A percentile compares a stretch with the other conserved stretches of the same genome.
phyloP scores from a whole-genome alignment of 805 yeast genomes.

The Teunomyces atbi region DNA sequence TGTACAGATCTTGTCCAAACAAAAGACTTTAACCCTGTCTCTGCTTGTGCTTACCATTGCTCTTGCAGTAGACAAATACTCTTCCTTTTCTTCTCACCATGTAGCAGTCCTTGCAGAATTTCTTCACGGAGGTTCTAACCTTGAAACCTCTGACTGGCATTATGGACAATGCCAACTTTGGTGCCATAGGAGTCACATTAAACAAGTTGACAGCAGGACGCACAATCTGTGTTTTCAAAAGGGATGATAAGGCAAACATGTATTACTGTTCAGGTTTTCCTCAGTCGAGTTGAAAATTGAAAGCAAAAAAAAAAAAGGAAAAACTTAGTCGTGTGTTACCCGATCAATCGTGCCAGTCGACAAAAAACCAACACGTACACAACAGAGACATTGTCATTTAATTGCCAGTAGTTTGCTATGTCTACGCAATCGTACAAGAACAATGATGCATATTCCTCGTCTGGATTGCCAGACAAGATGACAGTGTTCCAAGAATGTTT shows the following conservation, averaged over 20 bases:
- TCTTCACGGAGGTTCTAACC: slow-evolving; percentile 89
- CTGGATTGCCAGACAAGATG: slow-evolving; percentile 87
- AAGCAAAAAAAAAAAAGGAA: not conserved
- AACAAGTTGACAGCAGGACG: slow-evolving; percentile 9
- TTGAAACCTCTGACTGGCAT: slow-evolving; percentile 50
- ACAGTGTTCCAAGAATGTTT: slow-evolving; percentile 94
- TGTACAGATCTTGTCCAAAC: not conserved
- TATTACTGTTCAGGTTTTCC: too few species aligned
- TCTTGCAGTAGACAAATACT: slow-evolving; percentile 88
- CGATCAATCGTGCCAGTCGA: slow-evolving; percentile 4
- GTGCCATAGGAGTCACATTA: slow-evolving; percentile 8
- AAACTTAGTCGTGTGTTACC: not conserved
- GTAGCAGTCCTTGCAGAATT: slow-evolving; percentile 85
- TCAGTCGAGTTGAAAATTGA: not conserved
- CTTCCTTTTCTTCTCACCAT: slow-evolving; percentile 94
- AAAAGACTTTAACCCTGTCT: slow-evolving; percentile 61
- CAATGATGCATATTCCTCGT: slow-evolving; percentile 66
- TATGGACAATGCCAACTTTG: slow-evolving; percentile 10
- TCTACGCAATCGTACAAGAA: slow-evolving; percentile 82
- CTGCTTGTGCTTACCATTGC: slow-evolving; percentile 92
- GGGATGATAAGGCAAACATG: slow-evolving; percentile 16
- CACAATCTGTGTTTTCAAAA: slow-evolving; percentile 16
- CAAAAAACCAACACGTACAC: slow-evolving; percentile 10
- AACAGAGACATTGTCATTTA: slow-evolving; percentile 6
- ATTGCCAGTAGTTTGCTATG: slow-evolving; percentile 41